Evolutionary conservation across 345 rosid genomes (phyloP).

Genomic region (Populus euphratica): DNA sequence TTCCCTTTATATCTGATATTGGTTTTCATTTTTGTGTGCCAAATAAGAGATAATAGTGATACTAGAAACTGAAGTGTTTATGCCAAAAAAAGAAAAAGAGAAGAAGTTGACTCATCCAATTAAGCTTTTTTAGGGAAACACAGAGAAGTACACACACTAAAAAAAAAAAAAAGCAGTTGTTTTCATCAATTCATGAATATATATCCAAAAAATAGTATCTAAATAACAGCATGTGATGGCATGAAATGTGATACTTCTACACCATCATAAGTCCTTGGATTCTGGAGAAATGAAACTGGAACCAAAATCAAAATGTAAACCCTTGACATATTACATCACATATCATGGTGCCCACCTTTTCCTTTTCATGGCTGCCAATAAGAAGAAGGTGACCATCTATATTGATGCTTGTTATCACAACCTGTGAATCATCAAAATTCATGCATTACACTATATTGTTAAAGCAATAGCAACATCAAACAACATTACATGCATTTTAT

Average conservation of each 20-base stretch:
- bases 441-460: neutral
- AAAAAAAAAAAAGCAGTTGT: no score
- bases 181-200: no score
- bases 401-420: conserved; percentile 89
- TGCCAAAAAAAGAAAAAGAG: no score
- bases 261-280: neutral
- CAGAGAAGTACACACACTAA: no score
- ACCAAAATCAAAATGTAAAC: neutral
- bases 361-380: conserved; percentile 90
- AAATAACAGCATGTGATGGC: conserved; percentile 1
- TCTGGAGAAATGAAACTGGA: neutral
- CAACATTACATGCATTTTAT: neutral
- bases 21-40: no score
- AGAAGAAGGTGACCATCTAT: conserved; percentile 71
- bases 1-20: no score
- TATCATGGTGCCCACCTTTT: conserved; percentile 47
- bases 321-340: neutral
- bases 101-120: no score
- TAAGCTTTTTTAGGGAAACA: no score
- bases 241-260: neutral
- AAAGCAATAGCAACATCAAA: neutral
- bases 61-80: no score
- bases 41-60: no score
- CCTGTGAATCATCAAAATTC: conserved; percentile 47
- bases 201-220: neutral